phyloP scores from a whole-genome alignment of 495 filamentous ascomycete genomes.

The Penicillium bovifimosum region DNA sequence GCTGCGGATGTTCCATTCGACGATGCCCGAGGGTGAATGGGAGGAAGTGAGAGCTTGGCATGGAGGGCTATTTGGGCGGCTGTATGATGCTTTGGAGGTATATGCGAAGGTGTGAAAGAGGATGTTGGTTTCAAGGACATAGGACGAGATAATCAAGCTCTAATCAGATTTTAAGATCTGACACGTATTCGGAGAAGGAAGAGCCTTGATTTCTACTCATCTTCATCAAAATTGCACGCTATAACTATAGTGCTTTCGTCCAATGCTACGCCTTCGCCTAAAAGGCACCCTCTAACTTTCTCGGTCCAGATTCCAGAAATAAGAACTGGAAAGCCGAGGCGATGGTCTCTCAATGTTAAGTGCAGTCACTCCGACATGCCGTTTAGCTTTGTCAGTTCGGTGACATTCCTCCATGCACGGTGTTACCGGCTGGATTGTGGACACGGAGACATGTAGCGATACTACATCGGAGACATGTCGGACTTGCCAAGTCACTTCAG shows the following conservation, averaged over 20 bases:
- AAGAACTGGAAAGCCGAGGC: no score
- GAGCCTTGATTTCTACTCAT: no score
- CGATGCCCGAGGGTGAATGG: slow-evolving; percentile 44
- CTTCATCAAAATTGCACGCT: no score
- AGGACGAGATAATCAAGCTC: no score
- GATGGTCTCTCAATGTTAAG: slow-evolving; percentile 28
- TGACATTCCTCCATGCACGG: slow-evolving; percentile 33
- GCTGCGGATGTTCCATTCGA: slow-evolving; percentile 41
- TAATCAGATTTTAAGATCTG: no score
- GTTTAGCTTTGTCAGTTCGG: slow-evolving; percentile 23
- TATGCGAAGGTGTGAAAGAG: slow-evolving; percentile 6
- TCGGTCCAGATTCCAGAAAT: no score
- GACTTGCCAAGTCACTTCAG: slow-evolving; percentile 21
- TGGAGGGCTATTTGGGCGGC: slow-evolving; percentile 39
- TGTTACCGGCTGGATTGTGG: slow-evolving; percentile 32
- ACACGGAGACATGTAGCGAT: slow-evolving; percentile 29
- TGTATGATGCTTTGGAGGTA: slow-evolving; percentile 43
- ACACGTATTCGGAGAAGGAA: no score
- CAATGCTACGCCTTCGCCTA: no score
- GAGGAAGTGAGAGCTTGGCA: slow-evolving; percentile 47
- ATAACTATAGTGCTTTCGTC: no score
- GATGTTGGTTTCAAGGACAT: no score
- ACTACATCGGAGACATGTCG: slow-evolving; percentile 21
- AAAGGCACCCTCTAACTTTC: no score
- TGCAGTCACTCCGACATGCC: slow-evolving; percentile 29